Conservation (phyloP, 108 stramenopile species). For the Skeletonema potamos region DNA sequence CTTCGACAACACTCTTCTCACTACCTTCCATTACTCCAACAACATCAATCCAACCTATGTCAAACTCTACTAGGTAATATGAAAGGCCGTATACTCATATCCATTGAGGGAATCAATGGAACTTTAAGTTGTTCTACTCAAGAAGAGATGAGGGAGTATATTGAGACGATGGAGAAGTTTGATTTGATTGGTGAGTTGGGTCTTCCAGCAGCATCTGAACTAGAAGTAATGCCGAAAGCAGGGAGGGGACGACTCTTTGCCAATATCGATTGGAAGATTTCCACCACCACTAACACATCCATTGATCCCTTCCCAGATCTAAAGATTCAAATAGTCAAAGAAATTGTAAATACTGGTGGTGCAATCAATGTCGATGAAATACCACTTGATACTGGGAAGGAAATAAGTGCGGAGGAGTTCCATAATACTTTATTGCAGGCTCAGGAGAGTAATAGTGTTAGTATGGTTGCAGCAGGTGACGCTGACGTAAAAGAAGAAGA, state of each 20-base stretch:
- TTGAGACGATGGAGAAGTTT: constrained; percentile 50
- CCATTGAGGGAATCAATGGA: constrained; percentile 77
- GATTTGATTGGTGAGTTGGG: constrained; percentile 51
- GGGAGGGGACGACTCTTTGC: constrained; percentile 41
- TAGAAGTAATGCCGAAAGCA: background rate
- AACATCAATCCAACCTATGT: constrained; percentile 44
- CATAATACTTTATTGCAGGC: constrained; percentile 49
- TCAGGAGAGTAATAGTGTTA: background rate
- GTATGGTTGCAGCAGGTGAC: background rate
- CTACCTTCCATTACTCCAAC: constrained; percentile 28
- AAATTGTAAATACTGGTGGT: constrained; percentile 79
- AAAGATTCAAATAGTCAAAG: constrained; percentile 77
- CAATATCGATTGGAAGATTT: constrained; percentile 76
- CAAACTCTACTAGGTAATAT: constrained; percentile 21
- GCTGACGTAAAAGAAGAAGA: background rate
- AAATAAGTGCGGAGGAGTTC: constrained; percentile 71
- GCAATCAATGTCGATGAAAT: constrained; percentile 56
- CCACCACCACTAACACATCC: constrained; percentile 16
- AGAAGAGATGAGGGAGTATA: constrained; percentile 35
- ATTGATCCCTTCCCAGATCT: constrained; percentile 78
- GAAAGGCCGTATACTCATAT: constrained; percentile 65
- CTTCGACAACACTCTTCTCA: constrained; percentile 18
- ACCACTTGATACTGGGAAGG: constrained; percentile 49
- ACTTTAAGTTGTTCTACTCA: constrained; percentile 55
- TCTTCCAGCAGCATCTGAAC: background rate